phyloP scores from a whole-genome alignment of 768 basidiomycete genomes.

The Leccinum boreale region DNA sequence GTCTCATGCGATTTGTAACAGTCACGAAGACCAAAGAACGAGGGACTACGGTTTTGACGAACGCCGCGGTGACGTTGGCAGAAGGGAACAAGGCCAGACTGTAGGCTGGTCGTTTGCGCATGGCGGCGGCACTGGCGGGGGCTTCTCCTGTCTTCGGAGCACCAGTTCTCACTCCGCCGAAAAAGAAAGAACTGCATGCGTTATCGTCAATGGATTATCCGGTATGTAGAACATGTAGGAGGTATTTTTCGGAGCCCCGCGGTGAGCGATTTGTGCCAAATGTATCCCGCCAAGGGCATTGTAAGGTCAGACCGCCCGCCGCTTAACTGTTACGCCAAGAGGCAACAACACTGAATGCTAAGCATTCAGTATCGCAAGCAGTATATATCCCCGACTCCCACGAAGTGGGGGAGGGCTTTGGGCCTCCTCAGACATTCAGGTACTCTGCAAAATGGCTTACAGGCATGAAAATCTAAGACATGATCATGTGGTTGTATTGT shows the following conservation, averaged over 20 bases:
- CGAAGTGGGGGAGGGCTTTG: too few species aligned
- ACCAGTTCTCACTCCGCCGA: background rate
- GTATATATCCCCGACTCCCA: too few species aligned
- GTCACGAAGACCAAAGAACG: slow-evolving; percentile 90
- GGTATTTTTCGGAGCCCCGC: background rate
- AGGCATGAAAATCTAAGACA: too few species aligned
- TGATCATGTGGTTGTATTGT: too few species aligned
- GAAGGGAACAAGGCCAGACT: slow-evolving; percentile 58
- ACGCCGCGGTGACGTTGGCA: slow-evolving; percentile 76
- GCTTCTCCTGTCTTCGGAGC: background rate
- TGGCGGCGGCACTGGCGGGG: too few species aligned
- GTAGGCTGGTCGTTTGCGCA: slow-evolving; percentile 27
- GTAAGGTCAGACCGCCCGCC: too few species aligned
- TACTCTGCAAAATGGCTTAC: too few species aligned
- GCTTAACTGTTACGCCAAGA: too few species aligned
- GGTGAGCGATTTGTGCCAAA: background rate
- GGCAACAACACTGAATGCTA: too few species aligned
- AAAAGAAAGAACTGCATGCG: background rate
- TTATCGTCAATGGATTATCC: background rate
- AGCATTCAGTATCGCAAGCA: too few species aligned
- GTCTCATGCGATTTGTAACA: slow-evolving; percentile 27
- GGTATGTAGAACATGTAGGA: background rate
- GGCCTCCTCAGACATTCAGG: too few species aligned
- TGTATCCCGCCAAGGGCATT: too few species aligned
- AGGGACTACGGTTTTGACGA: slow-evolving; percentile 63